These are phyloP conservation scores for Acorus calamus DNA, from an alignment of 106 monocot genomes.

Conservation along the genomic window DNA sequence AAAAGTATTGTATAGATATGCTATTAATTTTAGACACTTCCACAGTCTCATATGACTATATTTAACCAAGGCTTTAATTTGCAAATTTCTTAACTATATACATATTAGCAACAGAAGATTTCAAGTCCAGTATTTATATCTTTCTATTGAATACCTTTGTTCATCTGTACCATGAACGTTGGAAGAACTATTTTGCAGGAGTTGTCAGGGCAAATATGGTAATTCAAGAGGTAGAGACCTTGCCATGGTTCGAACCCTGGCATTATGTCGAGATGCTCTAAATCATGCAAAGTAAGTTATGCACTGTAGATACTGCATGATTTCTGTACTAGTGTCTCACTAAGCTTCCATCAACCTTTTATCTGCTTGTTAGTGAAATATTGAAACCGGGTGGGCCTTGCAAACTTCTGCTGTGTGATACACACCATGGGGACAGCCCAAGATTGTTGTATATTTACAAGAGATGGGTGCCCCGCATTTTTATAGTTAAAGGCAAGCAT, in stretches of 20 bases:
- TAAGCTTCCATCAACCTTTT: background rate
- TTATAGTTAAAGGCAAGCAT: conserved; percentile 38
- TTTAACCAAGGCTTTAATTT: no score
- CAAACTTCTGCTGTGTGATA: conserved; percentile 53
- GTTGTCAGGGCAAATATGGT: conserved; percentile 44
- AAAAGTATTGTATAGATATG: no score
- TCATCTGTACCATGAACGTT: background rate
- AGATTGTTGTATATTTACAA: conserved; percentile 64
- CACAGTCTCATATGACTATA: no score
- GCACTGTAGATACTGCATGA: background rate
- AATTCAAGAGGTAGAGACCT: conserved; percentile 56
- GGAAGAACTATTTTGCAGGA: conserved; percentile 18
- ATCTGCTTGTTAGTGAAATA: conserved; percentile 19
- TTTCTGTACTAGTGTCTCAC: no score
- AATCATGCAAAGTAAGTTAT: conserved; percentile 51
- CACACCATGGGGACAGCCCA: conserved; percentile 53
- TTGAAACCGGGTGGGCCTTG: conserved; percentile 26
- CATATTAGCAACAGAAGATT: no score
- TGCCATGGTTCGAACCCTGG: conserved; percentile 51
- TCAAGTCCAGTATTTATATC: no score
- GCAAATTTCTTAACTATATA: no score
- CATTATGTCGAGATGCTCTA: conserved; percentile 57
- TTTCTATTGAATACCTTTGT: no score
- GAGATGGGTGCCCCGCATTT: conserved; percentile 52
- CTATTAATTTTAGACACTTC: no score